Percentiles rank a stretch among this genome's conserved stretches.
phyloP scores from a whole-genome alignment of 441 rosid species.

The Arabidopsis lyrata region DNA sequence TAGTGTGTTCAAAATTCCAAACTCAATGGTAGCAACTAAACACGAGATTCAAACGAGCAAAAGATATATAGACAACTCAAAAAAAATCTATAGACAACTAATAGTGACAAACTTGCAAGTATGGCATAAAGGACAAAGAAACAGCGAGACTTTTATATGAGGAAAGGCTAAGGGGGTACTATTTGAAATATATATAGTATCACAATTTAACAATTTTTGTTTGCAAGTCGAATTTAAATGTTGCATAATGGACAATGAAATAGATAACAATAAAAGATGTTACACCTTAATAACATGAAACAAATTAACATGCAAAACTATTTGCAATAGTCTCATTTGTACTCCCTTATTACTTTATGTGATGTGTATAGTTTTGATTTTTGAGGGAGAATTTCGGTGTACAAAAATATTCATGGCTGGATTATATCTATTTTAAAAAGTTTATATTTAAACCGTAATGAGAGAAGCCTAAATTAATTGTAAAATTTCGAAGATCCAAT shows the following conservation, averaged over 20 bases:
- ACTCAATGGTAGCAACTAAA: neutral
- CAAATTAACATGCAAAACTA: slow-evolving; percentile 1
- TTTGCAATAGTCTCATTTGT: slow-evolving; percentile 5
- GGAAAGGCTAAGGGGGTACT: neutral
- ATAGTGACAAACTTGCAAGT: neutral
- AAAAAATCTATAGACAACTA: too few species aligned
- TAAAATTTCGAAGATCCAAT: neutral
- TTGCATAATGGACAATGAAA: neutral
- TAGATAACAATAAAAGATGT: neutral
- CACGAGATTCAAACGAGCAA: neutral
- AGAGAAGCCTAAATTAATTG: neutral
- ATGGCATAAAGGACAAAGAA: neutral
- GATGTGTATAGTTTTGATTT: neutral
- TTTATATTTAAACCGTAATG: neutral
- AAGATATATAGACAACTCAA: too few species aligned
- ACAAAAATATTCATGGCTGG: neutral
- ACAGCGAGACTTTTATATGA: neutral
- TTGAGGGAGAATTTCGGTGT: neutral
- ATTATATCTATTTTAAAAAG: neutral
- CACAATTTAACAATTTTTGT: neutral
- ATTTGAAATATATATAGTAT: neutral
- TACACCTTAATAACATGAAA: slow-evolving; percentile 4
- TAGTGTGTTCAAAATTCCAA: neutral
- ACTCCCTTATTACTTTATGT: neutral
- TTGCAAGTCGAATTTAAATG: neutral